Base-by-base conservation (phyloP, 2,329 filamentous ascomycete species). In the Beauveria brongniartii region DNA sequence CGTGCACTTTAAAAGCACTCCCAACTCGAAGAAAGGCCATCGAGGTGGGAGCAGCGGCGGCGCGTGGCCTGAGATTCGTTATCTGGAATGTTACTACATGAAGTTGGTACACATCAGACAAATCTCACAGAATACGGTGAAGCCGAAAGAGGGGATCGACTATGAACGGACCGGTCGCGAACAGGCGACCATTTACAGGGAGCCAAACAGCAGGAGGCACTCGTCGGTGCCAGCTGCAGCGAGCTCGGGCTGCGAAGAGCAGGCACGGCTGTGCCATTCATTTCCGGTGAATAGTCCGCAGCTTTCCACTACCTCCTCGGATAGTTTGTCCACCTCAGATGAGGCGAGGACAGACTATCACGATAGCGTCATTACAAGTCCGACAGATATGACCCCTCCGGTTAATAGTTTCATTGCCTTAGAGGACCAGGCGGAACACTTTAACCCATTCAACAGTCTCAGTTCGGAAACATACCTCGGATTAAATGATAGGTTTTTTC, bases 1-100 rank as follows among this genome's bases (percentile, higher is more conserved):
- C 55, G 88, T 89, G 0, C 93, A 97, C 72, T 97, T 97, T 79
- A 40, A 90, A 89, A 69, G 57, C 84, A 83, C 73, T 70, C 75
- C 2, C 16, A 75, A 74, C 41, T 78, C 78, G 67, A 76, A 74
- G 14, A 51, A 77, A 74, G 67, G 67, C 64, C 82, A 6, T 68
- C 34, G 34, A 37, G 34, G 34, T 12, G 34, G 34, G 34, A 37
- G 34, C 34, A 37, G 34, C 34, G 34, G 34, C 12, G 34, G 34
- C 5, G 34, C 34, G 0, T 37, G 34, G 34, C 34, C 34, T 0
- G 34, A 37, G 12, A 37, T 37, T 5, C 34, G 34, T 0, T 37
- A 37, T 14, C 1, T 6, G 85, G 86, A 82, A 67, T 69, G 20
- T 78, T 82, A 61, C 73, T 86, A 64, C 84, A 84, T 73, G 74